Evolutionary conservation across 1,284 basidiomycete species (phyloP).

Genomic region (Flammula alnicola): DNA sequence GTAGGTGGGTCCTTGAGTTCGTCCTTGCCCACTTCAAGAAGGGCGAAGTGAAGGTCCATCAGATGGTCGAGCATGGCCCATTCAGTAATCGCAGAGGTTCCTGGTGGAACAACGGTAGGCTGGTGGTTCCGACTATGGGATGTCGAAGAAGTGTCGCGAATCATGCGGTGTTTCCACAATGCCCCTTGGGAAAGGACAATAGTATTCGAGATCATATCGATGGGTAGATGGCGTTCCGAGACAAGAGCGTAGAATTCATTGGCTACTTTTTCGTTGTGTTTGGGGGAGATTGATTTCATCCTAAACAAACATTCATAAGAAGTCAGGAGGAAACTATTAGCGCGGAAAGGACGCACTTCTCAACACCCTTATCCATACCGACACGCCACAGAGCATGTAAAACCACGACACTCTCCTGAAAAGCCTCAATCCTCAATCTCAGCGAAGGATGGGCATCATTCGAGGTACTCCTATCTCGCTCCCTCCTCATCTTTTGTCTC

Average conservation of each 20-base stretch:
- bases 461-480: conserved; percentile 43
- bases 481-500: conserved; percentile 45
- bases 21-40: conserved; percentile 70
- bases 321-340: conserved; percentile 3
- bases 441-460: conserved; percentile 35
- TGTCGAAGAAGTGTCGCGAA: conserved; percentile 48
- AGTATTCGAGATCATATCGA: conserved; percentile 79
- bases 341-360: conserved; percentile 52
- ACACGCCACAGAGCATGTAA: conserved; percentile 75
- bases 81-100: conserved; percentile 53
- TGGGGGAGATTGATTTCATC: conserved; percentile 49
- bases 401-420: conserved; percentile 75
- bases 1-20: conserved; percentile 57
- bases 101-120: conserved; percentile 26
- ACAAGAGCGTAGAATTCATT: conserved; percentile 64
- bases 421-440: conserved; percentile 54
- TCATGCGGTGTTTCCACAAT: conserved; percentile 82
- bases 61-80: conserved; percentile 74
- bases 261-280: conserved; percentile 52
- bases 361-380: conserved; percentile 57
- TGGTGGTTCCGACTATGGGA: conserved; percentile 30
- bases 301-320: conserved; percentile 32
- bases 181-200: conserved; percentile 78
- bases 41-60: conserved; percentile 68
- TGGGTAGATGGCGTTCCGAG: conserved; percentile 71